phyloP scores from a whole-genome alignment of 164 flowering plant species.

The Vitis riparia region DNA sequence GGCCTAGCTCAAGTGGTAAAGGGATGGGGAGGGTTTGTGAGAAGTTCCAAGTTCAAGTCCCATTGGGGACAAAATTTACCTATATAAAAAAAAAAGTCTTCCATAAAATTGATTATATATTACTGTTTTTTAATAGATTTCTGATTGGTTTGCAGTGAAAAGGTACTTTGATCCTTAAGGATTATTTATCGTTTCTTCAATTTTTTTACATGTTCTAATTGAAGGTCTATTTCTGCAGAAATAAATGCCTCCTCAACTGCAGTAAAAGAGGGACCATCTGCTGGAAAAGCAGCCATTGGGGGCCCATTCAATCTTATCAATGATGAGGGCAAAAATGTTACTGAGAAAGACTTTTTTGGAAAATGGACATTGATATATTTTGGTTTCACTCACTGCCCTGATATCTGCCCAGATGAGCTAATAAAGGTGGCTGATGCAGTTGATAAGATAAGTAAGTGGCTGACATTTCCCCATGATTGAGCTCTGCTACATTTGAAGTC shows the following conservation, averaged over 20 bases:
- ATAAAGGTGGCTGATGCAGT: slow-evolving; percentile 81
- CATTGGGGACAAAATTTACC: too few relatives aligned
- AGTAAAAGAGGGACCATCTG: slow-evolving; percentile 84
- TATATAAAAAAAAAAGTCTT: too few relatives aligned
- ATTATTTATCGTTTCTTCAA: neutral
- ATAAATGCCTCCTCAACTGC: slow-evolving; percentile 55
- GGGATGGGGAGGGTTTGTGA: too few relatives aligned
- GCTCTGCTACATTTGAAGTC: too few relatives aligned
- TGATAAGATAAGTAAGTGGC: slow-evolving; percentile 85
- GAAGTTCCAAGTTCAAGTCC: too few relatives aligned
- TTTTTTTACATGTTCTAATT: neutral
- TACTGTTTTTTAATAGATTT: too few relatives aligned
- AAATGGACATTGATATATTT: slow-evolving; percentile 90
- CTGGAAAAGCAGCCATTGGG: slow-evolving; percentile 88
- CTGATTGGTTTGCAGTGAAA: too few relatives aligned
- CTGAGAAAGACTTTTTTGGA: slow-evolving; percentile 73
- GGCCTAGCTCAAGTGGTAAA: too few relatives aligned
- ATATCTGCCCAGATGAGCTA: slow-evolving; percentile 95
- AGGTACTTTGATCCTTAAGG: neutral
- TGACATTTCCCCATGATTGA: neutral
- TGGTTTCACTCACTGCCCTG: slow-evolving; percentile 98
- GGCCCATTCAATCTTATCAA: slow-evolving; percentile 89
- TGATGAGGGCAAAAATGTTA: slow-evolving; percentile 75
- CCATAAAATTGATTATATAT: too few relatives aligned
- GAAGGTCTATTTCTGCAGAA: slow-evolving; percentile 40